Base-by-base conservation (phyloP, 2,329 filamentous ascomycete species). In the Chaetomium sp. region DNA sequence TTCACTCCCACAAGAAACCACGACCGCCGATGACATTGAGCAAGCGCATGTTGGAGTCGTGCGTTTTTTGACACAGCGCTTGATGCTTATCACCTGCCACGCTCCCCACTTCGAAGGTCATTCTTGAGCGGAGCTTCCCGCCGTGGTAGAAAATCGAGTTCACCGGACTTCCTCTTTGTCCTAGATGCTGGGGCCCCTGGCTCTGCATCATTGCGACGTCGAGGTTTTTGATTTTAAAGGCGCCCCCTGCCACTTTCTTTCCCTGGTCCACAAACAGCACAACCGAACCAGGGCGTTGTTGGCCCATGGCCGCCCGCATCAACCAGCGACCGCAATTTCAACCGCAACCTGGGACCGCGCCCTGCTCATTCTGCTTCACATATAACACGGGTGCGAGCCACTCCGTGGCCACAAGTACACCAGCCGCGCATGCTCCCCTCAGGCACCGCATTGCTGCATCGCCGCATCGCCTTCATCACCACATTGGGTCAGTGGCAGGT, bases 181-280 rank as follows among this genome's bases (percentile, higher is more conserved):
- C 49, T 50, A 34, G 7, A 40, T 54, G 42, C 52, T 38, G 49
- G 38, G 14, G 27, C 44, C 52, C 52, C 41, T 32, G 47, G 48
- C 51, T 36, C 34, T 49, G 59, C 58, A 60, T 57, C 56, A 53
- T 58, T 62, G 57, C 56, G 54, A 61, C 60, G 59, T 59, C 57
- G 60, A 56, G 55, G 54, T 53, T 61, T 62, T 56, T 58, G 50
- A 55, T 61, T 62, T 56, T 58, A 53, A 59, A 57, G 58, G 55
- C 53, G 51, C 45, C 57, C 19, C 55, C 57, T 59, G 50, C 53
- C 59, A 54, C 52, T 57, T 59, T 27, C 51, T 52, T 44, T 58
- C 56, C 35, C 54, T 11, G 46, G 32, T 43, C 54, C 54, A 40
- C 51, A 57, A 51, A 51, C 38, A 44, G 52, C 52, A 53, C 41